Base-by-base conservation (phyloP, 2,329 filamentous ascomycete species). In the Aureobasidium sp. region DNA sequence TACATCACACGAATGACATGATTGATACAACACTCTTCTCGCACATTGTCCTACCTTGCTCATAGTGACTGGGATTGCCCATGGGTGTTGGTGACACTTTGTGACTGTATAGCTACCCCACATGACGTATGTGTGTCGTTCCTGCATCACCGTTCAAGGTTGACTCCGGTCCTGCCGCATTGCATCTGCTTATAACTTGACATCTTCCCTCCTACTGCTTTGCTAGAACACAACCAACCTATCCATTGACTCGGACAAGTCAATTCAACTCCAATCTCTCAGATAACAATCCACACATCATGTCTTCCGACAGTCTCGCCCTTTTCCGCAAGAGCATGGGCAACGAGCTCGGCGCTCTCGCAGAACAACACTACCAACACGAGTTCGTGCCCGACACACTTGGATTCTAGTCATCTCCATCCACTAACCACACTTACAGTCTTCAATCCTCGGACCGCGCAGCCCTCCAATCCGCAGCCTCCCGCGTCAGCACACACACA, bases 381-480 rank as follows among this genome's bases (percentile, higher is more conserved):
- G 82, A 86, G 75, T 77, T 67, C 49, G 70, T 66, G 24, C 24
- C 31, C 29, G 15, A 4, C 27, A 19, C 33, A 8, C 24, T 7
- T 24, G 24, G 24, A 24, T 2, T 24, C 24, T 24, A 24, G 24
- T 24, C 24, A 24, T 24, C 24, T 24, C 0, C 5, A 29, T 14
- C 24, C 37, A 37, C 47, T 62, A 14, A 62, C 44, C 29, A 54
- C 12, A 60, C 61, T 62, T 56, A 31, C 64, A 77, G 75, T 67
- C 77, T 85, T 40, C 75, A 74, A n/a, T 73, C 81, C 53, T 76
- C 78, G 29, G 86, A 89, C 69, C 84, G 85, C 56, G 79, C 84
- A 39, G 76, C 77, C 0, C 76, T 89, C 19, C 75, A 78, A 47
- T 76, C 72, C 19, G 85, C 85, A 5, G 83, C 83, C 6, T 71